Percentiles rank a stretch among this genome's conserved stretches.
Conservation (phyloP, 768 basidiomycete species). For the Termitomyces sp. region DNA sequence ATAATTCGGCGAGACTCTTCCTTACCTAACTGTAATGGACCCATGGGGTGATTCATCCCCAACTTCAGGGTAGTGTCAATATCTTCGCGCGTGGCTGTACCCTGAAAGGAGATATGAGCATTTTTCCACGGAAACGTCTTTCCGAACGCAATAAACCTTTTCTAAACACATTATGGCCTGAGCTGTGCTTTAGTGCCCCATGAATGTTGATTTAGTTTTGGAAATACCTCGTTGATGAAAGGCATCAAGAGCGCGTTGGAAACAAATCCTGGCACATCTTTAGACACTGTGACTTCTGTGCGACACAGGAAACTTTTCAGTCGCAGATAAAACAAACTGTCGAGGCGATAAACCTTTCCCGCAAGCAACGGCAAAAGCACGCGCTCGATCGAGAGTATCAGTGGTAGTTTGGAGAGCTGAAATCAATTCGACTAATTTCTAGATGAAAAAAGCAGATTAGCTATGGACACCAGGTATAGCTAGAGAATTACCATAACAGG, state of each 20-base stretch:
- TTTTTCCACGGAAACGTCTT: background rate
- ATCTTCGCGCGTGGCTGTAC: constrained; percentile 88
- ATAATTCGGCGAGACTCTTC: background rate
- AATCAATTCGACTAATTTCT: constrained; percentile 96
- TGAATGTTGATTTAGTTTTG: background rate
- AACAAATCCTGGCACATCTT: constrained; percentile 94
- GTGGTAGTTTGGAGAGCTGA: constrained; percentile 86
- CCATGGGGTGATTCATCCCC: constrained; percentile 96
- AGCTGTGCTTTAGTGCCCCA: constrained; percentile 2
- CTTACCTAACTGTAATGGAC: constrained; percentile 82
- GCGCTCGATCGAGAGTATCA: constrained; percentile 69
- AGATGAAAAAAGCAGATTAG: background rate
- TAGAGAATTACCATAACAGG: constrained; percentile 76
- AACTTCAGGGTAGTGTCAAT: constrained; percentile 92
- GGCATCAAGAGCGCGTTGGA: constrained; percentile 95
- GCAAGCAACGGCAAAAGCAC: constrained; percentile 79
- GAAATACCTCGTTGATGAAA: constrained; percentile 85
- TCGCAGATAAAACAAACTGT: background rate
- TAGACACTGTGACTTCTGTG: constrained; percentile 84
- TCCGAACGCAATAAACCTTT: constrained; percentile 43
- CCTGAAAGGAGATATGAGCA: constrained; percentile 34
- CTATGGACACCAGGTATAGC: background rate
- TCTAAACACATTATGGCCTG: constrained; percentile 92
- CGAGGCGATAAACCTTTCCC: constrained; percentile 62
- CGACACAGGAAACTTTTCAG: background rate